These are phyloP conservation scores for Camellia sinensis DNA, from an alignment of 148 eudicot genomes.

Conservation along the genomic window DNA sequence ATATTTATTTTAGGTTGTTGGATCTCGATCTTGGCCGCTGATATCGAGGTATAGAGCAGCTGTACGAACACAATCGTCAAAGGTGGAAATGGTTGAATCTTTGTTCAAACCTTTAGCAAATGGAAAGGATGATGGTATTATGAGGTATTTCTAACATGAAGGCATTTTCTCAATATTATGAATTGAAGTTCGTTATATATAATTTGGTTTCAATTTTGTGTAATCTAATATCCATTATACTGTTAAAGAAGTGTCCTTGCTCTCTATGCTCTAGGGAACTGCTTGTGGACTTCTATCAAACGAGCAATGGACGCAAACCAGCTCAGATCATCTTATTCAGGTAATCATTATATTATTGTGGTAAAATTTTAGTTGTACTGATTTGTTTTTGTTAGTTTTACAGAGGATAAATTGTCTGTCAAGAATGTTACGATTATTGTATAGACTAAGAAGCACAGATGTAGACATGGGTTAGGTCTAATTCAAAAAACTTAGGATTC, in stretches of 20 bases:
- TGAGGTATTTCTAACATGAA: slow-evolving; percentile 47
- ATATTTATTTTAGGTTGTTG: slow-evolving; percentile 65
- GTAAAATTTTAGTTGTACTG: not conserved
- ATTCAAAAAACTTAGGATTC: too few relatives aligned
- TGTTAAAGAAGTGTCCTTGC: not conserved
- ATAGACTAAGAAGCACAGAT: too few relatives aligned
- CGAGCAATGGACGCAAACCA: slow-evolving; percentile 74
- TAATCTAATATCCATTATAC: not conserved
- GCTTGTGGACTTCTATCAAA: slow-evolving; percentile 61
- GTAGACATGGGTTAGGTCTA: too few relatives aligned
- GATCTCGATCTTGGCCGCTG: slow-evolving; percentile 83
- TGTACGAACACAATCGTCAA: slow-evolving; percentile 76
- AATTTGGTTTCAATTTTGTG: not conserved
- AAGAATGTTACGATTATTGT: not conserved
- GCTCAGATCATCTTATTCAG: slow-evolving; percentile 84
- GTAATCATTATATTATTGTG: slow-evolving; percentile 30
- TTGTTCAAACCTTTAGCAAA: slow-evolving; percentile 64
- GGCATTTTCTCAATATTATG: not conserved
- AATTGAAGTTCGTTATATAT: not conserved
- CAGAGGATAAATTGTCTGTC: not conserved
- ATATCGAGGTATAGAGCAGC: slow-evolving; percentile 93
- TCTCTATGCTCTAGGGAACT: slow-evolving; percentile 60
- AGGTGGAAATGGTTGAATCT: slow-evolving; percentile 81
- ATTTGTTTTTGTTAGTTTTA: too few relatives aligned
- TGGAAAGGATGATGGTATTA: slow-evolving; percentile 83